A percentile compares a stretch with the other conserved stretches of the same genome.
phyloP scores from a whole-genome alignment of 345 rosid species.

The Syzygium oleosum region DNA sequence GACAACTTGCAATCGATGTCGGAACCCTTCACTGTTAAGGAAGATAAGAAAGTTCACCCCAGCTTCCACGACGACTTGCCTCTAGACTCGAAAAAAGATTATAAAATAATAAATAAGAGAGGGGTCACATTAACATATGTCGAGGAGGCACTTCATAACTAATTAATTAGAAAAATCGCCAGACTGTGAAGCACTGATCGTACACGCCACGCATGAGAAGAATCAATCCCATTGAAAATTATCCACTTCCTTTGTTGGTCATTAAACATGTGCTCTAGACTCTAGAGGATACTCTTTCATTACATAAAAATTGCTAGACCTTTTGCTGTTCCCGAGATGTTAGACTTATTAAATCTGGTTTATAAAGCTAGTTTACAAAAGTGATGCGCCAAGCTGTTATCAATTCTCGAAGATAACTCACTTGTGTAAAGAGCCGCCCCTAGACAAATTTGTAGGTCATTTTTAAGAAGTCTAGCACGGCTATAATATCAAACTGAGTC shows the following conservation, averaged over 20 bases:
- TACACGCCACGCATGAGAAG: no score
- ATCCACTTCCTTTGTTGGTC: background rate
- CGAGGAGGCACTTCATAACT: no score
- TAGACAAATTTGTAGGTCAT: no score
- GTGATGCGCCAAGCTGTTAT: background rate
- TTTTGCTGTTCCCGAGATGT: background rate
- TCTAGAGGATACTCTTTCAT: background rate
- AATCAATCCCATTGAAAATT: background rate
- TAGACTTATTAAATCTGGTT: background rate
- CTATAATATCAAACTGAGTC: no score
- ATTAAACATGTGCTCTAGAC: background rate
- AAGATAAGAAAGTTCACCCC: background rate
- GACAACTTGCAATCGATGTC: background rate
- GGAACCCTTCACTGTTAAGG: background rate
- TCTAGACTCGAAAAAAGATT: no score
- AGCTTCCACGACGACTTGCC: background rate
- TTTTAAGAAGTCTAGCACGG: no score
- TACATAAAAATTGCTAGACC: no score
- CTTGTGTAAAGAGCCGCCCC: no score
- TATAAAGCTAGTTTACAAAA: background rate
- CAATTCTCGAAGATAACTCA: background rate
- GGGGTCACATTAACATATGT: no score
- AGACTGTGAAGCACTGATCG: no score
- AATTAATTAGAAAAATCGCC: no score
- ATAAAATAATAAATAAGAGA: no score